These are phyloP conservation scores for Cavenderia fasciculata DNA, from an alignment of 78 protist species.

Conservation along the genomic window DNA sequence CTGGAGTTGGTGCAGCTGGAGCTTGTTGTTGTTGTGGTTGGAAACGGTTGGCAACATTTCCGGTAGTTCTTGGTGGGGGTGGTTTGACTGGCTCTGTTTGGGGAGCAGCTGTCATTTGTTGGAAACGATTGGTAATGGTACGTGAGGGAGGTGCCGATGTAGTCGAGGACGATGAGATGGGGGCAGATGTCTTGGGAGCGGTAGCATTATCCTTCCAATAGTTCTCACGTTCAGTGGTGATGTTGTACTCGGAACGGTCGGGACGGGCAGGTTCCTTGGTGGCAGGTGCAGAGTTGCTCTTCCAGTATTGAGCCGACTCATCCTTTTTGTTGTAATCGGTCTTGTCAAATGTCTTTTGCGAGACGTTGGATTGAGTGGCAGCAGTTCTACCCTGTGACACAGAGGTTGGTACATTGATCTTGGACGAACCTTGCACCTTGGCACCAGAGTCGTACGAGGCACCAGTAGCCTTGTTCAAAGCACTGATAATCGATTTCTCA, in stretches of 20 bases:
- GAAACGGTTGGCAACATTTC: constrained; percentile 21
- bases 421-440: constrained; percentile 60
- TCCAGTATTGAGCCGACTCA: constrained; percentile 63
- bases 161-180: constrained; percentile 15
- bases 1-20: constrained; percentile 20
- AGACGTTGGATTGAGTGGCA: constrained; percentile 58
- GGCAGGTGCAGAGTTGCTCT: constrained; percentile 7
- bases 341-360: constrained; percentile 61
- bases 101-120: constrained; percentile 2
- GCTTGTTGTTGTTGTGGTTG: not conserved
- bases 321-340: constrained; percentile 62
- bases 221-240: constrained; percentile 52
- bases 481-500: constrained; percentile 42
- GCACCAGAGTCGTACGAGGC: constrained; percentile 78
- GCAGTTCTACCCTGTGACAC: constrained; percentile 69
- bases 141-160: constrained; percentile 39
- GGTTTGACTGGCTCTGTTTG: constrained; percentile 15
- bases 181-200: constrained; percentile 1
- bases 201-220: constrained; percentile 46
- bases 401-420: constrained; percentile 43
- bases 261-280: constrained; percentile 35
- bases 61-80: constrained; percentile 52
- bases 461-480: constrained; percentile 77
- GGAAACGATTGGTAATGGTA: constrained; percentile 36
- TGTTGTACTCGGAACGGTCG: constrained; percentile 47